Evolutionary conservation across 345 rosid species (phyloP).

Genomic region (Dipteronia sinensis): DNA sequence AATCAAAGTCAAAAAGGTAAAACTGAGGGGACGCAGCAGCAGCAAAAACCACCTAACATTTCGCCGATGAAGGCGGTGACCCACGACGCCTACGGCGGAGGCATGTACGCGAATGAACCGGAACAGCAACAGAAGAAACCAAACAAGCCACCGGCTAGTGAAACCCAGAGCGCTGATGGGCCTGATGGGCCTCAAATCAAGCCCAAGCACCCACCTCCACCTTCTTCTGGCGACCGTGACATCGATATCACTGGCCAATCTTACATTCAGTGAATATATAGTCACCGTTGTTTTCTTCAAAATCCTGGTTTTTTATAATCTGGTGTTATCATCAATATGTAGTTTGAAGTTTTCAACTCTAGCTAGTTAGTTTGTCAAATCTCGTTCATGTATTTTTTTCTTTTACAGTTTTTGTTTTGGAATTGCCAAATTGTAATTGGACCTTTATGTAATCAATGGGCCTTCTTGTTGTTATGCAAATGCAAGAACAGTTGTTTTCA

Average conservation of each 20-base stretch:
- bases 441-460: no score
- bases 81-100: slow-evolving; percentile 66
- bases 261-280: slow-evolving; percentile 50
- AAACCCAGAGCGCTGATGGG: slow-evolving; percentile 67
- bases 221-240: slow-evolving; percentile 61
- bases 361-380: no score
- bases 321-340: not conserved
- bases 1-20: slow-evolving; percentile 25
- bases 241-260: slow-evolving; percentile 70
- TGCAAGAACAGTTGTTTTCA: no score
- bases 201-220: slow-evolving; percentile 55
- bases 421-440: no score
- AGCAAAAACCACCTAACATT: slow-evolving; percentile 46
- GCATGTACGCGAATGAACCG: slow-evolving; percentile 55
- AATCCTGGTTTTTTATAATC: not conserved
- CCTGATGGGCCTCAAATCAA: slow-evolving; percentile 30
- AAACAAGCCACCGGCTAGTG: slow-evolving; percentile 52
- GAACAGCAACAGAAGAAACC: slow-evolving; percentile 23
- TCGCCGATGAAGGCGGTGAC: slow-evolving; percentile 56
- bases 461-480: not conserved
- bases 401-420: no score
- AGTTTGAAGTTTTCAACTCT: no score
- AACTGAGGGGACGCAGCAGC: slow-evolving; percentile 9
- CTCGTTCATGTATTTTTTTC: no score
- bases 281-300: not conserved